Conservation (phyloP, 257 asterid species). For the Solanum arcanum region DNA sequence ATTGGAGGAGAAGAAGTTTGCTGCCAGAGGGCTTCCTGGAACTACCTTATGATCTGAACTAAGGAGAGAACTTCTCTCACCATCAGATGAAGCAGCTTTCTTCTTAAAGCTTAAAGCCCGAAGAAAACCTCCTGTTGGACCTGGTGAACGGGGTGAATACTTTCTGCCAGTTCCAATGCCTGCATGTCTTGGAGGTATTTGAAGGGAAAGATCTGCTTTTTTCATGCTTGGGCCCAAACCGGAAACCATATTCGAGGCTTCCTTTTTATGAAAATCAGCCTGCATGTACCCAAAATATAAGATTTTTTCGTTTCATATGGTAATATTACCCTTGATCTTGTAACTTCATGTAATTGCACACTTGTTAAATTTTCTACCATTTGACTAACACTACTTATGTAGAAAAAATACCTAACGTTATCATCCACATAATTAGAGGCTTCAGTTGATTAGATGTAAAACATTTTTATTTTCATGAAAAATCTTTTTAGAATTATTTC, state of each 20-base stretch:
- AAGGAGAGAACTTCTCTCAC: slow-evolving; percentile 23
- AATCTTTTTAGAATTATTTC: not conserved
- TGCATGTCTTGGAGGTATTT: slow-evolving; percentile 52
- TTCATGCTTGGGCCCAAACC: slow-evolving; percentile 21
- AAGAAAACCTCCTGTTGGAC: slow-evolving; percentile 42
- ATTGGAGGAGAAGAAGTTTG: slow-evolving; percentile 18
- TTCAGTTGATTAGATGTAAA: not conserved
- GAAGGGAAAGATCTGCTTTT: slow-evolving; percentile 49
- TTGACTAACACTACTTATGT: not conserved
- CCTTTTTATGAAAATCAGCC: slow-evolving; percentile 25
- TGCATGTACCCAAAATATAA: slow-evolving; percentile 9
- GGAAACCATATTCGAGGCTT: slow-evolving; percentile 7
- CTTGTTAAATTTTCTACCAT: not conserved
- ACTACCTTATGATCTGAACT: slow-evolving; percentile 31
- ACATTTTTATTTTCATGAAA: not conserved
- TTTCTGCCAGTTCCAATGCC: slow-evolving; percentile 24
- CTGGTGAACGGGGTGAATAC: slow-evolving; percentile 21
- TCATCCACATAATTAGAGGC: not conserved
- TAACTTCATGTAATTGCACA: not conserved
- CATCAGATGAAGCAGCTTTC: slow-evolving; percentile 14
- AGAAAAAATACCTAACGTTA: not conserved
- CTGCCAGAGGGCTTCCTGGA: slow-evolving; percentile 42
- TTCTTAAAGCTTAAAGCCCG: slow-evolving; percentile 68
- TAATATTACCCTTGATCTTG: not conserved
- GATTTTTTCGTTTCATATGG: not conserved